Percentiles rank a stretch among this genome's conserved stretches.
phyloP scores from a whole-genome alignment of 2,329 filamentous ascomycete species.

The Meredithiella fracta region DNA sequence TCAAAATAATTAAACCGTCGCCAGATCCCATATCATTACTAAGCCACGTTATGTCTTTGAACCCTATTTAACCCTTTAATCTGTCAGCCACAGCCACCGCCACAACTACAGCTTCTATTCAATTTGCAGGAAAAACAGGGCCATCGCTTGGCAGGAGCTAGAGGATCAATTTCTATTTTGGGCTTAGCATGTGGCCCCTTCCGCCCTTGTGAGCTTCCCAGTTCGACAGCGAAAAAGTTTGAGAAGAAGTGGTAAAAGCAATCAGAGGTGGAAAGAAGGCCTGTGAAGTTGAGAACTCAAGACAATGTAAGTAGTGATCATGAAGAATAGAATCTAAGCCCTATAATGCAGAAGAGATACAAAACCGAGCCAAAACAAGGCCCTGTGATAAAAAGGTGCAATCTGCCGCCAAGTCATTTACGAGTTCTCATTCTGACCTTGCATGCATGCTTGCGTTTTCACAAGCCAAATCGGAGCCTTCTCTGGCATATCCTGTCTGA shows the following conservation, averaged over 20 bases:
- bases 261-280: background rate
- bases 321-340: too few relatives aligned
- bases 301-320: too few relatives aligned
- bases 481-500: background rate
- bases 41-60: background rate
- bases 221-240: background rate
- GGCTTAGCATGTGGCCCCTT: background rate
- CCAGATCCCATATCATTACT: background rate
- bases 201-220: background rate
- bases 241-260: too few relatives aligned
- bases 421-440: background rate
- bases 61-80: background rate
- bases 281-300: too few relatives aligned
- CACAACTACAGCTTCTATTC: too few relatives aligned
- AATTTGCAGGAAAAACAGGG: too few relatives aligned
- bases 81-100: too few relatives aligned
- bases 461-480: slow-evolving; percentile 6
- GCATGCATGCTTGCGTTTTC: background rate
- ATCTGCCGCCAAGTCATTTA: background rate
- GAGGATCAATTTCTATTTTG: background rate
- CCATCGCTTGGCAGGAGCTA: background rate
- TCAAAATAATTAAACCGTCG: too few relatives aligned
- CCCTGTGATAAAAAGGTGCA: background rate
- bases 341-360: too few relatives aligned
- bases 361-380: background rate